phyloP scores from a whole-genome alignment of 129 eudicot species.

The Heracleum sosnowskyi region DNA sequence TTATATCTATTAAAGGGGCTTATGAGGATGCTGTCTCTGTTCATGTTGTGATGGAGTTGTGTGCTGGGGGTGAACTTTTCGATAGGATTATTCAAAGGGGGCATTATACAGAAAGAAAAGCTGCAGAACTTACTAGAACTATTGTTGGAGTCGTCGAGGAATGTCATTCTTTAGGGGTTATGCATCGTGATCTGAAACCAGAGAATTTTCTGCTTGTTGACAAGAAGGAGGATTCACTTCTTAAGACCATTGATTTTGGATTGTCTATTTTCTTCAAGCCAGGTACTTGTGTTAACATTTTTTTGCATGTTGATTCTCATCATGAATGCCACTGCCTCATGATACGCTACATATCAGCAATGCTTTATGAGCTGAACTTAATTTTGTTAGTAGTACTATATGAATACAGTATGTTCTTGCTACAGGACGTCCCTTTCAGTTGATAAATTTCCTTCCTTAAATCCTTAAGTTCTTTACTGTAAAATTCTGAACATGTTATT shows the following conservation, averaged over 20 bases:
- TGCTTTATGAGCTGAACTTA: neutral
- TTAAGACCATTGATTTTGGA: constrained; percentile 90
- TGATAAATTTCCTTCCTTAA: neutral
- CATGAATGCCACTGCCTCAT: neutral
- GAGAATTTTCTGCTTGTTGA: constrained; percentile 89
- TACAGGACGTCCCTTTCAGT: neutral
- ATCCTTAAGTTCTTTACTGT: neutral
- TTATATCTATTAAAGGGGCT: constrained; percentile 84
- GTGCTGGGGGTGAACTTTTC: constrained; percentile 97
- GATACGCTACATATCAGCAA: neutral
- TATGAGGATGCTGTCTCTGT: constrained; percentile 91
- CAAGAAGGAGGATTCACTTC: constrained; percentile 80
- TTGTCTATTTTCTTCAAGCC: constrained; percentile 86
- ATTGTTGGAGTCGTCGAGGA: constrained; percentile 92
- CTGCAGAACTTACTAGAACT: constrained; percentile 81
- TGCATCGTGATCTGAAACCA: constrained; percentile 92
- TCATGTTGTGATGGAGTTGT: constrained; percentile 88
- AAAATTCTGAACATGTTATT: neutral
- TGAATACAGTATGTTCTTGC: neutral
- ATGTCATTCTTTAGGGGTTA: constrained; percentile 86
- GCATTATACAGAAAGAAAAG: constrained; percentile 86
- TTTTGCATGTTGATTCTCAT: neutral
- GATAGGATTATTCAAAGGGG: constrained; percentile 86
- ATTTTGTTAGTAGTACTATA: neutral
- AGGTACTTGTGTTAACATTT: constrained; percentile 35